Base-by-base conservation (phyloP, 2,329 filamentous ascomycete species). In the Trichoderma semiorbis region DNA sequence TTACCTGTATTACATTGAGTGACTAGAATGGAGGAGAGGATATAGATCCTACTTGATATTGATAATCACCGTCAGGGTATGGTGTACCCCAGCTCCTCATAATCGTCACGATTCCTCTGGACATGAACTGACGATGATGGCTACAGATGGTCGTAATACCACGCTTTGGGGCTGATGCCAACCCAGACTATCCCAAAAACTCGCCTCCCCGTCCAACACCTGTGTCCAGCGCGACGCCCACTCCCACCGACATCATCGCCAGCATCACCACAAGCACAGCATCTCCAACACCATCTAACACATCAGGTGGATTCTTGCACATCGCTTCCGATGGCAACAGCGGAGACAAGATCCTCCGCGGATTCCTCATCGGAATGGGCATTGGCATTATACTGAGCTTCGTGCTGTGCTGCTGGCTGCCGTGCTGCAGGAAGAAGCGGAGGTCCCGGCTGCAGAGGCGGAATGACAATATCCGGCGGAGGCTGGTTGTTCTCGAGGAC, bases 381-480 rank as follows among this genome's bases (percentile, higher is more conserved):
- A 72, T 80, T 26, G 79, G 79, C 3, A 72, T 81, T 5, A 70
- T 79, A 7, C 70, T 80, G n/a, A 79, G 78, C 55, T 76, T 78
- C 67, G 74, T 80, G 57, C 71, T 78, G 34, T 80, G 79, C 71
- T 80, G 79, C 69, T 81, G 79, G 79, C 75, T 79, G 47, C 79
- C 79, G 34, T 80, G 79, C 66, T 78, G 78, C 50, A 70, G 73
- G 34, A 74, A 73, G 67, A 36, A 14, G 39, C n/a, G 21, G 12
- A 14, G 74, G 75, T 39, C 72, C 71, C 57, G 74, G 73, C 26
- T 68, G 10, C 34, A 60, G 65, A 47, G 65, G 65, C 28, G 65
- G 8, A 68, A 68, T 4, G 65, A 60, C 6, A 60, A 68, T 16
- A 68, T 68, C 1, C 53, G 65, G 10, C 18, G 65, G 18, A 32